phyloP scores from a whole-genome alignment of 2,329 filamentous ascomycete genomes.

The Alternaria panax region DNA sequence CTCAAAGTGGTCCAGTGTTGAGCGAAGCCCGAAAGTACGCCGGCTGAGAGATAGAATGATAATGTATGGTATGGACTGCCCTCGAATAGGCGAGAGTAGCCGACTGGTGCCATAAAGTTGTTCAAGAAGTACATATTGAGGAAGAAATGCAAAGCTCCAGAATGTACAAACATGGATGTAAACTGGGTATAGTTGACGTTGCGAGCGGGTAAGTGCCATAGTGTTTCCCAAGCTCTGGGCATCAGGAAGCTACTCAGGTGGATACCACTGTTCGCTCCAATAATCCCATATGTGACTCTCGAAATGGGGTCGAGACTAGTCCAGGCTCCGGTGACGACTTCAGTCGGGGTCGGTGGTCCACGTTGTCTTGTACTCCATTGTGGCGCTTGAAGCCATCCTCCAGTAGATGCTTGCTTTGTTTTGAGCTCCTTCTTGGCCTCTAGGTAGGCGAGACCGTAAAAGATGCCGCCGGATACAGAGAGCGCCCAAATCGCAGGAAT shows the following conservation, averaged over 20 bases:
- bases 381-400: slow-evolving; percentile 26
- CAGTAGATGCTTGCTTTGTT: slow-evolving; percentile 11
- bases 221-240: slow-evolving; percentile 30
- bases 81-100: slow-evolving; percentile 40
- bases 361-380: slow-evolving; percentile 25
- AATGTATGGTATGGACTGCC: slow-evolving; percentile 40
- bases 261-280: slow-evolving; percentile 36
- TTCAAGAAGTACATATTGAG: slow-evolving; percentile 34
- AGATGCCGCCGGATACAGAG: slow-evolving; percentile 38
- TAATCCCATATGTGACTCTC: slow-evolving; percentile 38
- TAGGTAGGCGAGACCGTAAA: slow-evolving; percentile 36
- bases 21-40: slow-evolving; percentile 39
- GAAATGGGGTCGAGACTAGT: slow-evolving; percentile 34
- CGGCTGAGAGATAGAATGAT: slow-evolving; percentile 42
- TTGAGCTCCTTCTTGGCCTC: slow-evolving; percentile 39
- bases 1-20: slow-evolving; percentile 37
- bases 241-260: slow-evolving; percentile 36
- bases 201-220: slow-evolving; percentile 44
- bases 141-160: slow-evolving; percentile 25
- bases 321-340: slow-evolving; percentile 38
- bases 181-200: slow-evolving; percentile 43
- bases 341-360: slow-evolving; percentile 34
- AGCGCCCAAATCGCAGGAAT: slow-evolving; percentile 42
- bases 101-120: slow-evolving; percentile 42
- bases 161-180: slow-evolving; percentile 38